A percentile compares a stretch with the other conserved stretches of the same genome.
These are phyloP conservation scores for Pichia sp. DNA, from an alignment of 1,139 yeast genomes.

Conservation along the genomic window DNA sequence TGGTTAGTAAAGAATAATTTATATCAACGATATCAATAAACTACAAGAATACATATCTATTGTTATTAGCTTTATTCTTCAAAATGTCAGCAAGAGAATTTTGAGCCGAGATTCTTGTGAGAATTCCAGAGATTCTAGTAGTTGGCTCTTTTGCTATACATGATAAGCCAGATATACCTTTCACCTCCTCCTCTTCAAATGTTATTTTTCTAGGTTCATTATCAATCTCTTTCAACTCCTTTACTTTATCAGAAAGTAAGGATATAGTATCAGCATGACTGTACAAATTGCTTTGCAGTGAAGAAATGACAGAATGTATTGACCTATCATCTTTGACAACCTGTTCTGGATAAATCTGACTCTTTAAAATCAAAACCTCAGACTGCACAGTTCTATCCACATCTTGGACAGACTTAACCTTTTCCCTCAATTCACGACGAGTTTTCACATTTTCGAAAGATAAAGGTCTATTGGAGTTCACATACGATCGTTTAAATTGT, in stretches of 20 bases:
- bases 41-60: slow-evolving; percentile 10
- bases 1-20: background rate
- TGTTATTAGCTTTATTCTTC: slow-evolving; percentile 9
- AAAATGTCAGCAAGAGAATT: slow-evolving; percentile 9
- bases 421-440: slow-evolving; percentile 20
- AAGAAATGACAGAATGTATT: slow-evolving; percentile 24
- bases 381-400: slow-evolving; percentile 24
- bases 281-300: slow-evolving; percentile 25
- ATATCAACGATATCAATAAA: background rate
- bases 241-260: slow-evolving; percentile 11
- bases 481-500: slow-evolving; percentile 3
- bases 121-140: slow-evolving; percentile 7
- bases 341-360: slow-evolving; percentile 25
- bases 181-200: background rate
- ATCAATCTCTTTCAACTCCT: background rate
- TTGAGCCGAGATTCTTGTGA: slow-evolving; percentile 5
- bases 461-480: slow-evolving; percentile 18
- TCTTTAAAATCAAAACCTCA: slow-evolving; percentile 26
- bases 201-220: background rate
- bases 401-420: slow-evolving; percentile 15
- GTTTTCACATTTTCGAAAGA: slow-evolving; percentile 22
- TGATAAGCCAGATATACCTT: background rate
- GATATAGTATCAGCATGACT: slow-evolving; percentile 20
- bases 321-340: slow-evolving; percentile 22
- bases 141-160: slow-evolving; percentile 8